Base-by-base conservation (phyloP, 2,329 filamentous ascomycete species). In the Sclerotinia minor region DNA sequence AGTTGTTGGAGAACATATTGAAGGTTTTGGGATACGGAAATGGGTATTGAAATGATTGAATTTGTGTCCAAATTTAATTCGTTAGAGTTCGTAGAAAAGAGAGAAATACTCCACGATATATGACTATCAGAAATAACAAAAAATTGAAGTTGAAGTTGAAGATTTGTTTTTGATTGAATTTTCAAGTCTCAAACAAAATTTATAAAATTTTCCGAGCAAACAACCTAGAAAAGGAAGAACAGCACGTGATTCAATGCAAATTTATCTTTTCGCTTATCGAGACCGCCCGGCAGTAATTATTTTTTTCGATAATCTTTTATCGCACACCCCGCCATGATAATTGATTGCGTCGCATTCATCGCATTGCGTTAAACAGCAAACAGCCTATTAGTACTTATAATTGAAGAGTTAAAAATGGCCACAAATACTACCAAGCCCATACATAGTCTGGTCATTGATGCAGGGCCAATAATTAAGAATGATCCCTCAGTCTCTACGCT, bases 381-480 rank as follows among this genome's bases (percentile, higher is more conserved):
- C 47, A 57, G 38, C 35, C 21, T 47, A 38, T 47, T 26, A 32
- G 38, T 17, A 35, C 35, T 41, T 15, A 24, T 19, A 15, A 29
- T 32, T 44, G 26, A 17, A 45, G 24, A 61, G 11, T 24, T 19
- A 5, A 75, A 72, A 67, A 77, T 77, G 75, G 66, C 73, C 2
- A 71, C 69, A n/a, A 67, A 69, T 64, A 70, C 71, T 7, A 59
- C 73, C 24, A 97, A 94, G 77, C 85, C 89, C 0, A 87, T 96
- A 61, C 89, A 96, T 80, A 90, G 89, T 65, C 87, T 98, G 64
- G 85, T 98, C 38, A 85, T 99, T 72, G 95, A 99, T 77, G 91
- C 95, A 3, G 94, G 94, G 35, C 93, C 94, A 9, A 88, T 99
- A 69, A 94, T 99, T 78, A 94, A 94, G 77, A 97, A 97, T 80